These are phyloP conservation scores for Davidsoniella virescens DNA, from an alignment of 2,329 filamentous ascomycete species.

Conservation along the genomic window DNA sequence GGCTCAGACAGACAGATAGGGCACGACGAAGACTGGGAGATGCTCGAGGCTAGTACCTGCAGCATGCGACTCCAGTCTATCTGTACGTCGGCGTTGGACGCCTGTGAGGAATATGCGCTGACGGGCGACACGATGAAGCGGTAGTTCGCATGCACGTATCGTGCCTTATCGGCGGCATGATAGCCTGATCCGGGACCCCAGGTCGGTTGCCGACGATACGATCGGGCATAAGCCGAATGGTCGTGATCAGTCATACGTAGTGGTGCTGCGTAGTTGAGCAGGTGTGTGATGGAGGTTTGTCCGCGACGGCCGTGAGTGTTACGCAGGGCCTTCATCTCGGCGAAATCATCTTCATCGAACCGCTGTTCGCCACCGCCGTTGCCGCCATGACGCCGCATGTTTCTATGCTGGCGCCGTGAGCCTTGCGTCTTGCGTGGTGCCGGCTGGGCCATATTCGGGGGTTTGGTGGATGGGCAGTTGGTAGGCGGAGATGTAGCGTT, in stretches of 20 bases:
- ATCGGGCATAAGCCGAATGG: constrained; percentile 34
- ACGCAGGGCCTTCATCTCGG: constrained; percentile 49
- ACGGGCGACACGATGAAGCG: constrained; percentile 83
- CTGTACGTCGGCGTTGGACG: constrained; percentile 72
- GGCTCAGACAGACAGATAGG: constrained; percentile 90
- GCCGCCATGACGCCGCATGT: constrained; percentile 52
- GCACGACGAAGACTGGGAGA: constrained; percentile 77
- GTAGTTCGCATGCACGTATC: constrained; percentile 89
- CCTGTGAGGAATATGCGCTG: constrained; percentile 63
- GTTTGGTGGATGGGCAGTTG: background rate
- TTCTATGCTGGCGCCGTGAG: constrained; percentile 68
- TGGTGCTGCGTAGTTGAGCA: constrained; percentile 80
- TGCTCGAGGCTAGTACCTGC: constrained; percentile 77
- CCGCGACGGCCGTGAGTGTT: constrained; percentile 55
- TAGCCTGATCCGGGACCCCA: constrained; percentile 82
- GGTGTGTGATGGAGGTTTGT: constrained; percentile 90
- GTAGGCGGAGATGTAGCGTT: background rate
- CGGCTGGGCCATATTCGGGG: constrained; percentile 17
- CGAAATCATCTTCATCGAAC: constrained; percentile 65
- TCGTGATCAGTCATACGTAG: constrained; percentile 48
- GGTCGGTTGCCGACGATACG: constrained; percentile 53
- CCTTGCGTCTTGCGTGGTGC: constrained; percentile 60
- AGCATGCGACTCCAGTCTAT: constrained; percentile 82
- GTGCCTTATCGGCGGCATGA: constrained; percentile 78
- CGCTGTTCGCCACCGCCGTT: constrained; percentile 11